These are phyloP conservation scores for Alternaria angustiovoidea DNA, from an alignment of 2,329 filamentous ascomycete species.

Conservation along the genomic window DNA sequence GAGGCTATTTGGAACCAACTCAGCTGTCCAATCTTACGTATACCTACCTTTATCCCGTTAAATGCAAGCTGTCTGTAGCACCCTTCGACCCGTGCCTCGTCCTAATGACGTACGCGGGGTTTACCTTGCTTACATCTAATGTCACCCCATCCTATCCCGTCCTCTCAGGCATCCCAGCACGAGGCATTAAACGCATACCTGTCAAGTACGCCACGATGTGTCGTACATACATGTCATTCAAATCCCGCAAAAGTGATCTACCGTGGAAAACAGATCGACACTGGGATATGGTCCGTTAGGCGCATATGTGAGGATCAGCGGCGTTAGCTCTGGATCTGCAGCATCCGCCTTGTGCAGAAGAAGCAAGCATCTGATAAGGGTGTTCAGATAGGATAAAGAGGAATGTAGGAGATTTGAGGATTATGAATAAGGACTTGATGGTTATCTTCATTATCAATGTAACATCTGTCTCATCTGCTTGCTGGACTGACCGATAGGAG, in stretches of 20 bases:
- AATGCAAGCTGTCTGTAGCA: neutral
- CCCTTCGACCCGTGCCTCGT: neutral
- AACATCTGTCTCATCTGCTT: neutral
- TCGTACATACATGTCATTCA: neutral
- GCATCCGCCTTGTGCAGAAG: neutral
- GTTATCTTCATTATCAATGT: neutral
- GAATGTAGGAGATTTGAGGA: neutral
- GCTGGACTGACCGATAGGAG: neutral
- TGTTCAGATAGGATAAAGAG: neutral
- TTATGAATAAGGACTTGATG: neutral
- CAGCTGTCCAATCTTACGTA: neutral
- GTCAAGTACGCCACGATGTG: neutral
- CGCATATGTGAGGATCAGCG: neutral
- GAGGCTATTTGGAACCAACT: neutral
- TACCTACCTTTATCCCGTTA: neutral
- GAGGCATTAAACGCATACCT: neutral
- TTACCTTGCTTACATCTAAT: neutral
- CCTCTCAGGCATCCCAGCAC: neutral
- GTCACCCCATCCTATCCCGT: neutral
- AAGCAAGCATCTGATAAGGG: conserved; percentile 12
- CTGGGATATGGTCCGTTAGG: neutral
- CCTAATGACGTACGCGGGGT: neutral
- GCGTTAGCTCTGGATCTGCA: neutral
- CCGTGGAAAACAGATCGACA: neutral
- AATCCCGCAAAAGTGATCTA: neutral